Evolutionary conservation across 1,139 yeast genomes (phyloP).

Genomic region (Keqinozyma sinolaborantium): DNA sequence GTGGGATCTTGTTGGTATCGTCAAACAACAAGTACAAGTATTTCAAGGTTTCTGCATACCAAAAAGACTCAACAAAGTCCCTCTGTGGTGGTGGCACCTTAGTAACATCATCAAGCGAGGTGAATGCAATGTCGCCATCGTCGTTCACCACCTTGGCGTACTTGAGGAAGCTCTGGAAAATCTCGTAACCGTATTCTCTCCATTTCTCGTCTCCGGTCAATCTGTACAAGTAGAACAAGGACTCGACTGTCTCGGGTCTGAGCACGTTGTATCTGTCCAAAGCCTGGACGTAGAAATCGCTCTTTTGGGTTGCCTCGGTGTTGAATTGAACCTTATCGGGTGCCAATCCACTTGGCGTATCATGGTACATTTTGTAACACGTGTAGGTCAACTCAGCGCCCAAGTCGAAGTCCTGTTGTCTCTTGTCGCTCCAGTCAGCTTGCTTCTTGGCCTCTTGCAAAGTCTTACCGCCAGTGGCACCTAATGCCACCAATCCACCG

Average conservation of each 20-base stretch:
- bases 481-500: conserved; percentile 86
- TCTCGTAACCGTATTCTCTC: conserved; percentile 88
- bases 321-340: conserved; percentile 90
- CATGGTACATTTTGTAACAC: conserved; percentile 79
- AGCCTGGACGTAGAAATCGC: conserved; percentile 67
- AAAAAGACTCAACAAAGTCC: conserved; percentile 88
- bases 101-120: conserved; percentile 67
- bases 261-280: conserved; percentile 80
- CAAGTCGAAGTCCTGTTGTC: conserved; percentile 53
- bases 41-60: conserved; percentile 93
- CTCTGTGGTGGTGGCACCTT: conserved; percentile 49
- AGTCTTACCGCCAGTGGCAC: conserved; percentile 73
- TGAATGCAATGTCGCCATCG: conserved; percentile 58
- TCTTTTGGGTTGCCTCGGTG: conserved; percentile 22
- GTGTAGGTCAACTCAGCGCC: conserved; percentile 77
- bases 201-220: conserved; percentile 79
- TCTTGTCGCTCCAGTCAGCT: conserved; percentile 33
- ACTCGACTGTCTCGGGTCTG: conserved; percentile 93
- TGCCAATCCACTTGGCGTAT: conserved; percentile 66
- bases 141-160: conserved; percentile 50
- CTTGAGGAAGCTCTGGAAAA: conserved; percentile 66
- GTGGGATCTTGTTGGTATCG: conserved; percentile 52
- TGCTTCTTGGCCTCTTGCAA: conserved; percentile 37
- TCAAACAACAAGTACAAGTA: conserved; percentile 82
- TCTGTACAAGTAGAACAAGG: conserved; percentile 76